Percentiles rank a stretch among this genome's conserved stretches.
Conservation (phyloP, 495 filamentous ascomycete genomes). For the Aspergillus sclerotiicarbonarius region DNA sequence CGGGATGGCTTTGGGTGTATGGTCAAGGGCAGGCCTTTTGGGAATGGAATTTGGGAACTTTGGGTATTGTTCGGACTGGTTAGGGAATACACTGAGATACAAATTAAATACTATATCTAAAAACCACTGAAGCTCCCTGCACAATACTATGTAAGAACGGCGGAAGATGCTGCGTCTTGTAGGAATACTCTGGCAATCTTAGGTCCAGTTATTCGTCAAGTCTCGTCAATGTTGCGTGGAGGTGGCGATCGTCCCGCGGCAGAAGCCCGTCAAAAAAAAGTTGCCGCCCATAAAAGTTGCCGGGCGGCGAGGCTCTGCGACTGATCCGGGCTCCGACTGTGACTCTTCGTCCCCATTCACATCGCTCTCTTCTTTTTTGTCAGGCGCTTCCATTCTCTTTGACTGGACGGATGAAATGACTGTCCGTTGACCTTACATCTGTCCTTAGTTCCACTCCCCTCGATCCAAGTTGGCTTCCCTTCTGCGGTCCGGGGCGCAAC, state of each 20-base stretch:
- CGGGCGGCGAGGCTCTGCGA: no score
- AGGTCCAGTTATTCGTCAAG: no score
- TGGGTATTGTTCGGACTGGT: conserved; percentile 8
- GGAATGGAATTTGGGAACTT: conserved; percentile 24
- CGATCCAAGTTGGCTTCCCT: conserved; percentile 47
- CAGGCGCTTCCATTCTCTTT: not conserved
- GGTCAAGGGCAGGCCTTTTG: conserved; percentile 10
- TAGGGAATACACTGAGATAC: conserved; percentile 3
- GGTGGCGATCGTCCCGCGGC: no score
- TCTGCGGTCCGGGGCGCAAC: conserved; percentile 30
- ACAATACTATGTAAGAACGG: no score
- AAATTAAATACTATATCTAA: not conserved
- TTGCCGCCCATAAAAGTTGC: no score
- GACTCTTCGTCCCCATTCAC: not conserved
- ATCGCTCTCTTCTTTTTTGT: not conserved
- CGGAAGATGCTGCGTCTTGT: no score
- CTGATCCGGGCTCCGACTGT: not conserved
- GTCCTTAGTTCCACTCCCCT: conserved; percentile 1
- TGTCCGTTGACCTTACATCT: not conserved
- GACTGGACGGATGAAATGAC: conserved; percentile 6
- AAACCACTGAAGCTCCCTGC: not conserved
- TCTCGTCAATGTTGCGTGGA: no score
- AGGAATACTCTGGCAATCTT: no score
- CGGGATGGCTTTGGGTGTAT: conserved; percentile 8
- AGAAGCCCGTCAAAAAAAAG: no score